Percentiles rank a stretch among this genome's conserved stretches.
phyloP scores from a whole-genome alignment of 345 rosid species.

The Crucihimalaya himalaica region DNA sequence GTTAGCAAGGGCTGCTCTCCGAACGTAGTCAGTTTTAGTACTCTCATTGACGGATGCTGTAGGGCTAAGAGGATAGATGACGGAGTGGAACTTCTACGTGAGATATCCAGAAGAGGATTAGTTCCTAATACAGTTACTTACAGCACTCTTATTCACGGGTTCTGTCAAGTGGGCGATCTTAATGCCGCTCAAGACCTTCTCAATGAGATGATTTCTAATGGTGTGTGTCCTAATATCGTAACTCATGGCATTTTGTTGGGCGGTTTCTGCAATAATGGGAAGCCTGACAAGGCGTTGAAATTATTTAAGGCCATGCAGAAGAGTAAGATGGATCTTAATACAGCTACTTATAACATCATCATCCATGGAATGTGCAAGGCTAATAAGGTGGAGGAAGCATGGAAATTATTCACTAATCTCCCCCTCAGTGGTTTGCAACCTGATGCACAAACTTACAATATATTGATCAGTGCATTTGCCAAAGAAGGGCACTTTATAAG shows the following conservation, averaged over 20 bases:
- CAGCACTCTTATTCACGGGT: background rate
- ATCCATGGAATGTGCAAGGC: slow-evolving; percentile 43
- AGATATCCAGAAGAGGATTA: background rate
- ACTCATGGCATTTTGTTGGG: background rate
- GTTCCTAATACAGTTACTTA: background rate
- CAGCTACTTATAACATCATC: slow-evolving; percentile 4
- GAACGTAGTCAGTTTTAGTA: background rate
- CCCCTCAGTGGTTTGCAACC: slow-evolving; percentile 33
- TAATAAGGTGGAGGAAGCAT: slow-evolving; percentile 18
- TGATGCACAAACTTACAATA: slow-evolving; percentile 3
- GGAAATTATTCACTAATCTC: slow-evolving; percentile 16
- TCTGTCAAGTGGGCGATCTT: background rate
- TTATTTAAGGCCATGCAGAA: background rate
- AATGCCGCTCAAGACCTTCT: background rate
- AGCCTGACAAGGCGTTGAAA: background rate
- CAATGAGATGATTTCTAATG: background rate
- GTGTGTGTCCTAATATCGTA: background rate
- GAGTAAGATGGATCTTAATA: background rate
- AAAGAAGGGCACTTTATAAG: background rate
- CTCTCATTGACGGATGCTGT: background rate
- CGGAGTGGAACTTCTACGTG: background rate
- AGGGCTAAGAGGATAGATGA: background rate
- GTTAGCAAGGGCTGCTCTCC: background rate
- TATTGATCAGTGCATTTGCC: background rate
- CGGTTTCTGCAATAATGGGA: background rate